Conservation (phyloP, 2,329 filamentous ascomycete species). For the Grosmannia huntii region DNA sequence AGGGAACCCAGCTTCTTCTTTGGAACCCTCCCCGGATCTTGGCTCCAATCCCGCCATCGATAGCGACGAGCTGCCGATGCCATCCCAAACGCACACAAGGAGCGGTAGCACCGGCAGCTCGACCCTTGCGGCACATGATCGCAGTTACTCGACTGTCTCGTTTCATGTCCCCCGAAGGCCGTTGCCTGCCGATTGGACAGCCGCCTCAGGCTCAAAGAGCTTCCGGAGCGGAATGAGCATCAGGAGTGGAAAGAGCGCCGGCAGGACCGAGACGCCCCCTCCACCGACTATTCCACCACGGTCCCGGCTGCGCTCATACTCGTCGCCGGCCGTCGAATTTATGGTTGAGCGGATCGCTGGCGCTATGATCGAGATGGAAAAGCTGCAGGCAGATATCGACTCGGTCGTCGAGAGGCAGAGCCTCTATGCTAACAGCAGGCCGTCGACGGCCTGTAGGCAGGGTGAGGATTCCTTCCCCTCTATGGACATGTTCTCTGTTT, state of each 20-base stretch:
- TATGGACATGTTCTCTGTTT: background rate
- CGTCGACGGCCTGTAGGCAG: constrained; percentile 35
- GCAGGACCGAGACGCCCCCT: constrained; percentile 12
- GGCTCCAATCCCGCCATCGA: constrained; percentile 11
- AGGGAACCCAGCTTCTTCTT: constrained; percentile 37
- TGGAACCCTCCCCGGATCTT: constrained; percentile 38
- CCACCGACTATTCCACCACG: constrained; percentile 30
- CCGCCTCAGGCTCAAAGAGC: background rate
- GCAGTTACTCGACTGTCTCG: constrained; percentile 38
- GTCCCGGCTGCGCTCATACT: constrained; percentile 30
- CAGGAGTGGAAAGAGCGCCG: background rate
- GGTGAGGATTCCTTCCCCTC: constrained; percentile 13
- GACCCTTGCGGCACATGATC: constrained; percentile 23
- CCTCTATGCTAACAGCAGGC: constrained; percentile 39
- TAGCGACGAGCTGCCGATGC: constrained; percentile 17
- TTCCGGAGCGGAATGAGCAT: background rate
- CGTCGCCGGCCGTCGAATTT: constrained; percentile 33
- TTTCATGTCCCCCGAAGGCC: constrained; percentile 42
- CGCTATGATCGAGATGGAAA: constrained; percentile 46
- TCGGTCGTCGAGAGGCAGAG: constrained; percentile 48
- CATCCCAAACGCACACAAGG: constrained; percentile 25
- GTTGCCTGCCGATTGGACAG: constrained; percentile 10
- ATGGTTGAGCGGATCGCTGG: constrained; percentile 43
- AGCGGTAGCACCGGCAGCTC: constrained; percentile 23
- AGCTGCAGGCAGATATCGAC: constrained; percentile 45